Base-by-base conservation (phyloP, 768 basidiomycete species). In the Leccinum longicurvipes region DNA sequence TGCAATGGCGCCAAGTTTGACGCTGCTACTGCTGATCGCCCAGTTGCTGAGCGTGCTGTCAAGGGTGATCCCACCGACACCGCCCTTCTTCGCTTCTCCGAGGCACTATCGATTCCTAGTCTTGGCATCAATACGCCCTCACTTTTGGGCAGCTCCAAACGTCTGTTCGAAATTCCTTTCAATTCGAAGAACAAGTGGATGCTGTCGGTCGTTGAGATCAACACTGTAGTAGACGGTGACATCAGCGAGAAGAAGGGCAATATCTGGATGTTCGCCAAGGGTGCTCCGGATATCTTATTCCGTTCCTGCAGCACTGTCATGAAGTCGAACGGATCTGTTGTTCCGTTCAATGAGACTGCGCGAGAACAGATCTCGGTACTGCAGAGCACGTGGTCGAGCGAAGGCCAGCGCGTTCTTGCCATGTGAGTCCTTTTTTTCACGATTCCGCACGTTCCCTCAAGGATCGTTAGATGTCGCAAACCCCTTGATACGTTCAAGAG, bases 161-260 rank as follows among this genome's bases (percentile, higher is more conserved):
- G 69, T 53, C 54, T 69, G 4, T 76, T 72, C 47, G 73, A 73
- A 54, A 72, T 77, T 21, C 76, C 74, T 1, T 77, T 77, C 67
- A 77, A 78, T 49, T 82, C 79, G 11, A 76, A 76, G 61, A 80
- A 81, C 60, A 85, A 84, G 64, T 84, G 76, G 76, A 83, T 83
- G 78, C 72, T 83, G 47, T 79, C 76, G 50, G 70, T 80, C 51
- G 60, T 74, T 1, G 48, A 67, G 11, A 34, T 71, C 32, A 56
- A 63, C 60, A 45, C 60, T 59, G 9, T 57, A 50, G 47, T 47
- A n/a, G 39, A 60, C 14, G 49, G 57, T 23, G 46, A 60, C 2
- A 49, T 57, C 17, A 44, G 34, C 42, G 48, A 61, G 53, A 53
- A 59, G 47, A 36, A 41, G 6, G 27, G 51, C 7, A 60, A 6